Percentiles rank a stretch among this genome's conserved stretches.
Evolutionary conservation across 495 filamentous ascomycete genomes (phyloP).

Genomic region (Massariosphaeria phaeospora): DNA sequence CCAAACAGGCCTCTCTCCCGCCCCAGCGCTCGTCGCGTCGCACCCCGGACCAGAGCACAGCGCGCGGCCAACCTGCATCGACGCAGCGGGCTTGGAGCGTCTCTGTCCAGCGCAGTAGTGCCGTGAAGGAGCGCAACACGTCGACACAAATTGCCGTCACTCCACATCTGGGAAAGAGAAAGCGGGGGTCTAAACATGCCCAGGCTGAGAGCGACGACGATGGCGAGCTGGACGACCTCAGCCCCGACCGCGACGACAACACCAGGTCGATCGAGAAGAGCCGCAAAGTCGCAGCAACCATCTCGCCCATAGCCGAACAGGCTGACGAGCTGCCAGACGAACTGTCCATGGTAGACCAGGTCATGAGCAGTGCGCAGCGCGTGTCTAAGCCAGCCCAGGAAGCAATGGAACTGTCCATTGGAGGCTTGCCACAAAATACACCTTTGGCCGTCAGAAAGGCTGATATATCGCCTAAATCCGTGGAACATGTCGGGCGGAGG

Average conservation of each 20-base stretch:
- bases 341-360: conserved; percentile 12
- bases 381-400: neutral
- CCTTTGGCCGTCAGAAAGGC: neutral
- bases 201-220: conserved; percentile 5
- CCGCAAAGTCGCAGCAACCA: conserved; percentile 1
- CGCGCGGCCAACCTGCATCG: neutral
- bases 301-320: conserved; percentile 19
- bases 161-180: conserved; percentile 22
- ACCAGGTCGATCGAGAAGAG: conserved; percentile 17
- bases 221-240: conserved; percentile 15
- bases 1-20: conserved; percentile 1
- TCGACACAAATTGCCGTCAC: neutral
- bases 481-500: neutral
- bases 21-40: conserved; percentile 8
- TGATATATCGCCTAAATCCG: neutral
- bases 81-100: conserved; percentile 14
- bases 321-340: conserved; percentile 11
- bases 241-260: conserved; percentile 9
- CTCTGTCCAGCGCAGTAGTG: conserved; percentile 8
- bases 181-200: conserved; percentile 10
- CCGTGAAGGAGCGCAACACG: neutral
- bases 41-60: neutral
- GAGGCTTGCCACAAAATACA: neutral
- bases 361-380: neutral
- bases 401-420: too few relatives aligned